These are phyloP conservation scores for Cercospora canescens DNA, from an alignment of 2,329 filamentous ascomycete species.

Conservation along the genomic window DNA sequence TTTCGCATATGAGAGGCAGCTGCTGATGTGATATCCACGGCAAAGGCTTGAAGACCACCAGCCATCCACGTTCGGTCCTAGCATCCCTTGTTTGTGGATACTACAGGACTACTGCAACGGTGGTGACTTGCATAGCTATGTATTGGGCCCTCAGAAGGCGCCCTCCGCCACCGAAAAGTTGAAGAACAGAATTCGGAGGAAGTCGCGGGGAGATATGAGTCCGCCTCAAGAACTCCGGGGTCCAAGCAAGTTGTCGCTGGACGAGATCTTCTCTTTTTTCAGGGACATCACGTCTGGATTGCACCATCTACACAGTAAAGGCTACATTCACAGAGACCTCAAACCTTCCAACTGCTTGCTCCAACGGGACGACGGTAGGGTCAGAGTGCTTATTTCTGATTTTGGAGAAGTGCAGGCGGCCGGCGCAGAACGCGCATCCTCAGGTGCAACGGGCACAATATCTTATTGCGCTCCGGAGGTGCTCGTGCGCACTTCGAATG, in stretches of 20 bases:
- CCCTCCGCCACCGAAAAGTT: constrained; percentile 72
- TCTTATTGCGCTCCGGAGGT: constrained; percentile 96
- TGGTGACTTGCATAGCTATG: constrained; percentile 85
- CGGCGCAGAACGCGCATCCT: constrained; percentile 78
- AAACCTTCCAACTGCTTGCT: constrained; percentile 96
- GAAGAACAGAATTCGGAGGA: constrained; percentile 81
- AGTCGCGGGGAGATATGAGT: constrained; percentile 75
- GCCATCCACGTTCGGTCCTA: constrained; percentile 81
- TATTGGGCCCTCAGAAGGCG: constrained; percentile 75
- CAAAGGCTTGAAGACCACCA: constrained; percentile 72
- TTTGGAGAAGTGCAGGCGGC: constrained; percentile 95
- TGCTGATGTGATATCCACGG: neutral
- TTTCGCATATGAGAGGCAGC: neutral
- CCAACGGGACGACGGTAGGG: constrained; percentile 66
- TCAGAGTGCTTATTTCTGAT: constrained; percentile 88
- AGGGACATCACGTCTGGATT: constrained; percentile 91
- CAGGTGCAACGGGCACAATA: constrained; percentile 91
- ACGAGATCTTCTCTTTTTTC: constrained; percentile 96
- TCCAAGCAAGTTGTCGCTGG: constrained; percentile 66
- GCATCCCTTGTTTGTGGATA: constrained; percentile 92
- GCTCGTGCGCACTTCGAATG: constrained; percentile 62
- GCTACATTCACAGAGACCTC: constrained; percentile 93
- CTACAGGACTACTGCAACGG: constrained; percentile 96
- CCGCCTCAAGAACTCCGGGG: constrained; percentile 54
- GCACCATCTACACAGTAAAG: constrained; percentile 83